phyloP scores from a whole-genome alignment of 2,329 filamentous ascomycete genomes.

The Cladosporium sp. region DNA sequence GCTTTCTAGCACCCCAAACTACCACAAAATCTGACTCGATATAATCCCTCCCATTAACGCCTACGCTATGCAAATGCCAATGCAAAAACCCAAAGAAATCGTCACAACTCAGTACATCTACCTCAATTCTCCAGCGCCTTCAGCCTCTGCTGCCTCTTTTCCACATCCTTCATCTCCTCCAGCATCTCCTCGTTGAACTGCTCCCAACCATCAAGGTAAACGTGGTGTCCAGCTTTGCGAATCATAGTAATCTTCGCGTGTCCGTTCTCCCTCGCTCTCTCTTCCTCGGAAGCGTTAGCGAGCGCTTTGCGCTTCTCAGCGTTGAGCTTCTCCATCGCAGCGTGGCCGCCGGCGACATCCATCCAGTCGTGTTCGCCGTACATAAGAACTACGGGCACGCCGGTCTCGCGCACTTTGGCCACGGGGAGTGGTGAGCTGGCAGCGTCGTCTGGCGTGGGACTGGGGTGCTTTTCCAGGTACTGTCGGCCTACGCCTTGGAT shows the following conservation, averaged over 20 bases:
- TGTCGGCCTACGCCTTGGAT: constrained; percentile 88
- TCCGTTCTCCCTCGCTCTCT: constrained; percentile 72
- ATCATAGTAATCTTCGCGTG: constrained; percentile 81
- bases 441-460: constrained; percentile 30
- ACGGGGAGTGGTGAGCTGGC: constrained; percentile 22
- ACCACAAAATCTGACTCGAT: not conserved
- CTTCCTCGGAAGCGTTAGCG: constrained; percentile 63
- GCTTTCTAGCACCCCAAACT: not conserved
- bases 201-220: constrained; percentile 70
- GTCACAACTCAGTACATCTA: not conserved
- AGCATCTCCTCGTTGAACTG: constrained; percentile 68
- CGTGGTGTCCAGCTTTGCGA: constrained; percentile 67
- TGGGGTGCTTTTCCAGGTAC: constrained; percentile 38
- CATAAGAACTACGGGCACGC: constrained; percentile 85
- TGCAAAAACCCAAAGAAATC: not conserved
- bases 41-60: constrained; percentile 1
- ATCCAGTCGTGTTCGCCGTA: constrained; percentile 99
- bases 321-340: constrained; percentile 76
- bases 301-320: constrained; percentile 64
- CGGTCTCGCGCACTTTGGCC: constrained; percentile 54
- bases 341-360: constrained; percentile 84
- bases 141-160: constrained; percentile 40
- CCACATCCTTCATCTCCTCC: constrained; percentile 66
- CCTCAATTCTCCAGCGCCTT: not conserved
- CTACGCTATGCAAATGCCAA: constrained; percentile 3